These are phyloP conservation scores for Penicillium lagena DNA, from an alignment of 495 filamentous ascomycete genomes.

Conservation along the genomic window DNA sequence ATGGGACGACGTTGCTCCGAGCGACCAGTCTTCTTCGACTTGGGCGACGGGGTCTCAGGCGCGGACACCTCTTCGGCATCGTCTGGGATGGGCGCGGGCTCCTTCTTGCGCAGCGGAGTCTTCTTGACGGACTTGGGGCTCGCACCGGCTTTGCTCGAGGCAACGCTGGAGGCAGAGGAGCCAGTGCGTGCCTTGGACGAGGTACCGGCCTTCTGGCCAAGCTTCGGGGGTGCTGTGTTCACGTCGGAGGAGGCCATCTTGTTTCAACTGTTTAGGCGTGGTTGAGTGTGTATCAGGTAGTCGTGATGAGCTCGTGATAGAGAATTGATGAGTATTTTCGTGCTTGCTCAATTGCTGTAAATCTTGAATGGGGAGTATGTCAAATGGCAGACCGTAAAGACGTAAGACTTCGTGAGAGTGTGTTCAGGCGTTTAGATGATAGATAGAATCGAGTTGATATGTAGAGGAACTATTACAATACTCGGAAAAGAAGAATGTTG, in stretches of 20 bases:
- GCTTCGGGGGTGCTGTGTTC: constrained; percentile 18
- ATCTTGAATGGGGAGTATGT: background rate
- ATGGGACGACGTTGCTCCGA: constrained; percentile 25
- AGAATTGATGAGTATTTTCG: background rate
- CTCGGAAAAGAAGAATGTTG: too few species aligned
- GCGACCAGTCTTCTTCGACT: constrained; percentile 23
- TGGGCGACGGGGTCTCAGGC: constrained; percentile 20
- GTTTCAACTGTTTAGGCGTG: background rate
- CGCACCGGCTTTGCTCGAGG: constrained; percentile 23
- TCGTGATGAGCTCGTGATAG: background rate
- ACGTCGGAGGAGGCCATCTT: constrained; percentile 18
- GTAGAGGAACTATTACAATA: too few species aligned
- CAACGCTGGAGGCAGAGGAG: constrained; percentile 35
- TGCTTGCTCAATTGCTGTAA: background rate
- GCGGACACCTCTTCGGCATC: constrained; percentile 16
- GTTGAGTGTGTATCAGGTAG: background rate
- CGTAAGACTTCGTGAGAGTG: too few species aligned
- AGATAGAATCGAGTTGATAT: too few species aligned
- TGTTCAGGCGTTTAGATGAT: too few species aligned
- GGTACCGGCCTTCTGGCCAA: constrained; percentile 24
- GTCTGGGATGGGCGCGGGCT: constrained; percentile 16
- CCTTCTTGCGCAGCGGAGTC: constrained; percentile 14
- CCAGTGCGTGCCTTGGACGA: constrained; percentile 46
- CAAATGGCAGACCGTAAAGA: background rate
- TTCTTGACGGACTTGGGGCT: constrained; percentile 22